A percentile compares a stretch with the other conserved stretches of the same genome.
Conservation (phyloP, 768 basidiomycete species). For the Phaeotremella fagi region DNA sequence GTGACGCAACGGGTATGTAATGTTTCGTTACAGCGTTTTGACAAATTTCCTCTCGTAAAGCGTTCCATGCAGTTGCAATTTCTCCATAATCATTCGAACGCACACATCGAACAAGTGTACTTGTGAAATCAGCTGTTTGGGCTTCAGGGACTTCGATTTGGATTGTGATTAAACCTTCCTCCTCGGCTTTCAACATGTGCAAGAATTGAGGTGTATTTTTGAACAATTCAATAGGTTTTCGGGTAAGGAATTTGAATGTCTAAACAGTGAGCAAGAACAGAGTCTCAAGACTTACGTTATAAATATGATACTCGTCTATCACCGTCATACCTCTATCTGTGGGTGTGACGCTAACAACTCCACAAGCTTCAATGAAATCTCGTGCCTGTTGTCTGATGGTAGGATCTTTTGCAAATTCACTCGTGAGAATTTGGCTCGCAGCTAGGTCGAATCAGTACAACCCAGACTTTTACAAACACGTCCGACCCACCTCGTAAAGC, state of each 20-base stretch:
- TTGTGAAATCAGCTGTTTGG: conserved; percentile 63
- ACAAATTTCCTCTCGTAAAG: conserved; percentile 70
- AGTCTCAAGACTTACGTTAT: conserved; percentile 48
- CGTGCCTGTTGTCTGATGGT: conserved; percentile 73
- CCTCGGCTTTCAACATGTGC: conserved; percentile 82
- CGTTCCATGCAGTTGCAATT: conserved; percentile 85
- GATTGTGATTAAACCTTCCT: conserved; percentile 78
- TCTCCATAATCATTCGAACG: conserved; percentile 79
- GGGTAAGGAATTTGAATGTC: conserved; percentile 90
- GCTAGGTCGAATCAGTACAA: conserved; percentile 17
- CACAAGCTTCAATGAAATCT: conserved; percentile 67
- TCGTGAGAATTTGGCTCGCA: conserved; percentile 66
- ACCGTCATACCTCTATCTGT: conserved; percentile 71
- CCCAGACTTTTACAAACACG: background rate
- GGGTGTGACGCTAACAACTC: conserved; percentile 70
- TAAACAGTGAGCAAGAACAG: conserved; percentile 43
- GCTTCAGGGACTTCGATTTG: conserved; percentile 60
- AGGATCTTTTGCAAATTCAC: conserved; percentile 90
- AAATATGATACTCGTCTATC: conserved; percentile 54
- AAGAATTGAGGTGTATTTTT: conserved; percentile 72
- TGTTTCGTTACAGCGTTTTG: conserved; percentile 72
- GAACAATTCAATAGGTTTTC: conserved; percentile 71
- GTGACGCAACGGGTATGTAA: conserved; percentile 76
- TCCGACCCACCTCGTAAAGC: conserved; percentile 38
- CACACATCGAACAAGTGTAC: conserved; percentile 72